phyloP scores from a whole-genome alignment of 164 flowering plant genomes.

The Umbilicus rupestris region DNA sequence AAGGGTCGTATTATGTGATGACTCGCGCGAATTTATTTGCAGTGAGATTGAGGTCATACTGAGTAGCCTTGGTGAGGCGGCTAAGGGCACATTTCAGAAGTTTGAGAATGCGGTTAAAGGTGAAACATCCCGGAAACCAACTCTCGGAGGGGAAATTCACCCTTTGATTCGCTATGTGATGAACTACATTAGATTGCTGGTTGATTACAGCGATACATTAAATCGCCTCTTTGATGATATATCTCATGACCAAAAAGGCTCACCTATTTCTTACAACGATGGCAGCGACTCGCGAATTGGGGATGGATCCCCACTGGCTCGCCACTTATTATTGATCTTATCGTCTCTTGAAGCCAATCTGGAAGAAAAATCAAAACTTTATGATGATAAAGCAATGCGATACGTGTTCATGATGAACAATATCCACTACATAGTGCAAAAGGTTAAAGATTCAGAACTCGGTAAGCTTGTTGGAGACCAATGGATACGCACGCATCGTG shows the following conservation, averaged over 20 bases:
- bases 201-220: slow-evolving; percentile 17
- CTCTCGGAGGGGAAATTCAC: slow-evolving; percentile 20
- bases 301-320: slow-evolving; percentile 11
- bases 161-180: slow-evolving; percentile 24
- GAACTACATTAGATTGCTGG: slow-evolving; percentile 18
- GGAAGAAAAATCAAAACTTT: slow-evolving; percentile 16
- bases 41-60: slow-evolving; percentile 12
- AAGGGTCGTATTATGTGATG: slow-evolving; percentile 2
- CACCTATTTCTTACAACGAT: background rate
- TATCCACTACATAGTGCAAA: slow-evolving; percentile 18
- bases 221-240: slow-evolving; percentile 11
- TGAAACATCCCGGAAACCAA: slow-evolving; percentile 15
- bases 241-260: slow-evolving; percentile 1
- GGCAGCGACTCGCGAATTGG: slow-evolving; percentile 12
- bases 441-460: slow-evolving; percentile 15
- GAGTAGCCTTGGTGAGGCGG: slow-evolving; percentile 10
- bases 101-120: slow-evolving; percentile 18
- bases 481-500: slow-evolving; percentile 18
- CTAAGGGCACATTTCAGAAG: slow-evolving; percentile 17
- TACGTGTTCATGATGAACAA: slow-evolving; percentile 19
- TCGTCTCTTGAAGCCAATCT: slow-evolving; percentile 15
- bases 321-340: slow-evolving; percentile 2
- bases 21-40: slow-evolving; percentile 6
- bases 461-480: slow-evolving; percentile 18
- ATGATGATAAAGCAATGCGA: slow-evolving; percentile 16